phyloP scores from a whole-genome alignment of 164 flowering plant species.

The Buxus sempervirens region DNA sequence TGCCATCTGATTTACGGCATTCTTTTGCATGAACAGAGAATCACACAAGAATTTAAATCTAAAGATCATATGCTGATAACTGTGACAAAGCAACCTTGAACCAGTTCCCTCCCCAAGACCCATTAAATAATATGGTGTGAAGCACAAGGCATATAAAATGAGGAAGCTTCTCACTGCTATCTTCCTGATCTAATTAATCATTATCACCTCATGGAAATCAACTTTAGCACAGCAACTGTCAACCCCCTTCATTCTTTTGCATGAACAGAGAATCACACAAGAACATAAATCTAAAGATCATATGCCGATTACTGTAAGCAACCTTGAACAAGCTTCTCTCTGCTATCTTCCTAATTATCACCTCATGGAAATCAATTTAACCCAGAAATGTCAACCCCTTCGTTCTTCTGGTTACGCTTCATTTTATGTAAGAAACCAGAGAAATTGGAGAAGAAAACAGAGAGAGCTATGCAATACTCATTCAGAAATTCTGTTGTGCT shows the following conservation, averaged over 20 bases:
- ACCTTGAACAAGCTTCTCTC: background rate
- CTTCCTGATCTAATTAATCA: background rate
- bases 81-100: too few species aligned
- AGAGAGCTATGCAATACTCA: too few species aligned
- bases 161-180: background rate
- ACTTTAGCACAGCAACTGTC: background rate
- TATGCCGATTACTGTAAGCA: too few species aligned
- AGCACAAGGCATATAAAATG: conserved; percentile 27
- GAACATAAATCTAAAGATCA: too few species aligned
- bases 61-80: too few species aligned
- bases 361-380: background rate
- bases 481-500: too few species aligned
- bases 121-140: conserved; percentile 26
- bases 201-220: background rate
- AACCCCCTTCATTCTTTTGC: conserved; percentile 38
- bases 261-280: conserved; percentile 24
- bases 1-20: conserved; percentile 24
- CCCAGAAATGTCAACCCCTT: background rate
- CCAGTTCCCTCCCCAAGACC: too few species aligned
- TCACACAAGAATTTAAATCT: conserved; percentile 14
- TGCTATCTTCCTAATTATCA: background rate
- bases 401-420: too few species aligned
- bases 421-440: too few species aligned
- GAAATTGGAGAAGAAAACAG: too few species aligned
- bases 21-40: conserved; percentile 39